phyloP scores from a whole-genome alignment of 805 yeast species.

The Yarrowia sp. region DNA sequence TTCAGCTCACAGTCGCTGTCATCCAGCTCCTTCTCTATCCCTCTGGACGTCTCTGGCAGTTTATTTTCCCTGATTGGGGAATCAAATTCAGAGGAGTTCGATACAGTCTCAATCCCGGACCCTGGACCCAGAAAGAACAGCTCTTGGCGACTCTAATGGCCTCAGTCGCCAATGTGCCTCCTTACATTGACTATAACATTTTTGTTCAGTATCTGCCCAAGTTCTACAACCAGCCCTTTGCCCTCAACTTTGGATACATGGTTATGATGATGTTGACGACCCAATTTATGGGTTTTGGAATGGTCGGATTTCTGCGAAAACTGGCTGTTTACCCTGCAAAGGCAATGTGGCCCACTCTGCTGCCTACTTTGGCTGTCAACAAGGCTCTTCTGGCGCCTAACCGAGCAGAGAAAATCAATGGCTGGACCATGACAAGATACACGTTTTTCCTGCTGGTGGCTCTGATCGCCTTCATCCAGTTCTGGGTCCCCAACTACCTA shows the following conservation, averaged over 20 bases:
- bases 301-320: constrained; percentile 61
- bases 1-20: constrained; percentile 48
- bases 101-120: constrained; percentile 55
- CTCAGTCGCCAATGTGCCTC: constrained; percentile 44
- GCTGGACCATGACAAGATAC: constrained; percentile 57
- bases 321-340: constrained; percentile 53
- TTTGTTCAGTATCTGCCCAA: constrained; percentile 36
- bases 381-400: constrained; percentile 40
- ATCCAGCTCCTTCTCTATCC: constrained; percentile 59
- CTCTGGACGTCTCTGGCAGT: constrained; percentile 40
- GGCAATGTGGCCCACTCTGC: constrained; percentile 52
- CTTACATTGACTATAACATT: constrained; percentile 32
- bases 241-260: constrained; percentile 50
- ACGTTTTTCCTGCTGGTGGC: constrained; percentile 47
- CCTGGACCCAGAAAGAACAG: constrained; percentile 64
- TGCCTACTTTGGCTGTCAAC: constrained; percentile 46
- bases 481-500: constrained; percentile 65
- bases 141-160: constrained; percentile 51
- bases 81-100: constrained; percentile 42
- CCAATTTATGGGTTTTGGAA: constrained; percentile 62
- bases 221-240: constrained; percentile 35
- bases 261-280: constrained; percentile 51
- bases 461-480: constrained; percentile 48
- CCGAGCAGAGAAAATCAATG: constrained; percentile 47
- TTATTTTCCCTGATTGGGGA: constrained; percentile 37